phyloP scores from a whole-genome alignment of 2,329 filamentous ascomycete genomes.

The Magnaporthales sp. region DNA sequence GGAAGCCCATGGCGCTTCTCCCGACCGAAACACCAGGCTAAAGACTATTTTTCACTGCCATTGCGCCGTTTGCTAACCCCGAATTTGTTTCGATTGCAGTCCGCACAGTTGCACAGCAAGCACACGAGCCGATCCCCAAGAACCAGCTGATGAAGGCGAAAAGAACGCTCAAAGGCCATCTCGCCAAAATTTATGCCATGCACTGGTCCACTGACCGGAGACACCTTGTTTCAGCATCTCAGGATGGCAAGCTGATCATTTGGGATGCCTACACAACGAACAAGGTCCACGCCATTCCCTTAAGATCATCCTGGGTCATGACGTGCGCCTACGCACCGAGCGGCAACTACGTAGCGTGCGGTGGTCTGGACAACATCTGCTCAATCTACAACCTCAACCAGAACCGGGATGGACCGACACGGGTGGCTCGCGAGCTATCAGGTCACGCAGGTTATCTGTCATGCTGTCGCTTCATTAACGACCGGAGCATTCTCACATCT shows the following conservation, averaged over 20 bases:
- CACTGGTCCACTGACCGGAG: slow-evolving; percentile 98
- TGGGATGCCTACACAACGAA: slow-evolving; percentile 99
- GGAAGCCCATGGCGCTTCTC: background rate
- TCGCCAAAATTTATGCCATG: slow-evolving; percentile 99
- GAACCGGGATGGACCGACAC: slow-evolving; percentile 87
- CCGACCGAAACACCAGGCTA: slow-evolving; percentile 6
- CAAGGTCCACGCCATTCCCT: slow-evolving; percentile 96
- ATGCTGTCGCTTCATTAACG: slow-evolving; percentile 98
- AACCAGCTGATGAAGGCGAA: slow-evolving; percentile 95
- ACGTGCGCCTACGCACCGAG: slow-evolving; percentile 98
- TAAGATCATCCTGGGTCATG: slow-evolving; percentile 99
- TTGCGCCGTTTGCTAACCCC: slow-evolving; percentile 12
- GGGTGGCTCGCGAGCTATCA: slow-evolving; percentile 89
- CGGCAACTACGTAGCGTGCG: slow-evolving; percentile 96
- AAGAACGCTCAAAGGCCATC: slow-evolving; percentile 91
- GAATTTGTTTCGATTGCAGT: slow-evolving; percentile 44
- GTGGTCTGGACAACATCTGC: slow-evolving; percentile 98
- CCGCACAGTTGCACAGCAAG: slow-evolving; percentile 82
- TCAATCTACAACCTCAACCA: slow-evolving; percentile 99
- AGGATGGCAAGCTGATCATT: slow-evolving; percentile 98
- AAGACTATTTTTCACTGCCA: background rate
- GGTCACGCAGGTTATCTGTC: slow-evolving; percentile 96
- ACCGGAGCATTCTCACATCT: slow-evolving; percentile 93
- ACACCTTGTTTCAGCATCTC: slow-evolving; percentile 94
- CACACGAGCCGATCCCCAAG: slow-evolving; percentile 84